phyloP scores from a whole-genome alignment of 2,329 filamentous ascomycete genomes.

The Talaromyces piceae region DNA sequence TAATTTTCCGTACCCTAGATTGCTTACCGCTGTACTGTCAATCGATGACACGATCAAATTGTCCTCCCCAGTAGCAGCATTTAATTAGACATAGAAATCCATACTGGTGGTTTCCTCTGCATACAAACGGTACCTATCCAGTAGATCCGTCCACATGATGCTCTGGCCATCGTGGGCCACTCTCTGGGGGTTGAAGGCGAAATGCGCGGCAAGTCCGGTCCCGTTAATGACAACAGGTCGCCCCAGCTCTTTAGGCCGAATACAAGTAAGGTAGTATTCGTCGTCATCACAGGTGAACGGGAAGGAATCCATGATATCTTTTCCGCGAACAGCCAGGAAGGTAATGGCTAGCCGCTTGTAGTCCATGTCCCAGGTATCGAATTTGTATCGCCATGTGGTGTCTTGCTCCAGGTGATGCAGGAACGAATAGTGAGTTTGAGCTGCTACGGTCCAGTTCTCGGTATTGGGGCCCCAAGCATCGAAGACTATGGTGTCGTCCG shows the following conservation, averaged over 20 bases:
- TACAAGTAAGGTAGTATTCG: not conserved
- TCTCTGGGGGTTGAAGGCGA: not conserved
- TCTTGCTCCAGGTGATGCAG: constrained; percentile 2
- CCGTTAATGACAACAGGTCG: not conserved
- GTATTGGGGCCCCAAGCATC: not conserved
- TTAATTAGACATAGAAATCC: not conserved
- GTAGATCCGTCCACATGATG: constrained; percentile 1
- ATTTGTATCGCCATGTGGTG: constrained; percentile 1
- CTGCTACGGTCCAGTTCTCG: constrained; percentile 1
- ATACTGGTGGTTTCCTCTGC: not conserved
- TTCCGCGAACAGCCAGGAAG: constrained; percentile 1
- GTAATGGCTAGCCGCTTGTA: not conserved
- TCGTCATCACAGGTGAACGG: not conserved
- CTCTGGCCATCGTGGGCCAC: not conserved
- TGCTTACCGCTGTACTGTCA: not conserved
- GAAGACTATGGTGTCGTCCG: not conserved
- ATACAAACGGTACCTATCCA: not conserved
- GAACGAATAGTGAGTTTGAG: constrained; percentile 2
- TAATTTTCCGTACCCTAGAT: not conserved
- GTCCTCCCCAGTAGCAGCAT: not conserved
- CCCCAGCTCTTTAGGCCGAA: not conserved
- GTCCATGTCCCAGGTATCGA: constrained; percentile 1
- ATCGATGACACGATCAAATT: not conserved
- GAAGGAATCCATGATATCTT: not conserved
- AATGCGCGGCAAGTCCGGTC: constrained; percentile 2